Conservation (phyloP, 306 rosid species). For the Acacia crassicarpa region DNA sequence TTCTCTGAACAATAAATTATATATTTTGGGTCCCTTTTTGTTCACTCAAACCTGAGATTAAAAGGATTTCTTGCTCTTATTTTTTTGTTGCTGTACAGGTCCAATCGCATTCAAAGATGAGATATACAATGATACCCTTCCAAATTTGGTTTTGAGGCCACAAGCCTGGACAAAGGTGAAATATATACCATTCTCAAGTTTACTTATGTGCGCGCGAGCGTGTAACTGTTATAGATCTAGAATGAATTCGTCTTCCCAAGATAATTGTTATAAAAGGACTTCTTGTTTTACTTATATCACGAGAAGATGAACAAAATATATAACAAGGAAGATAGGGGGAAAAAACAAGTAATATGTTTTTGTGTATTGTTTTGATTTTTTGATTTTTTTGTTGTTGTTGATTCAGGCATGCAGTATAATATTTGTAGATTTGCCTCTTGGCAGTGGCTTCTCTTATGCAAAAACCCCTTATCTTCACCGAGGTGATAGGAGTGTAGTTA, state of each 20-base stretch:
- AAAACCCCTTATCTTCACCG: slow-evolving; percentile 10
- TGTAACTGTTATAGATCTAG: too few species aligned
- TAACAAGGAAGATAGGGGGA: not conserved
- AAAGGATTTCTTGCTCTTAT: not conserved
- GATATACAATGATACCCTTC: not conserved
- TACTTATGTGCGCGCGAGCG: too few species aligned
- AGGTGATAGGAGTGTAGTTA: slow-evolving; percentile 26
- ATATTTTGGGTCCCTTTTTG: not conserved
- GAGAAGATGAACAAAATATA: not conserved
- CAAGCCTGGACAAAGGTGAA: not conserved
- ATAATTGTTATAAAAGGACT: too few species aligned
- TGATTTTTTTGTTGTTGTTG: not conserved
- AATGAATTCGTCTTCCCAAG: not conserved
- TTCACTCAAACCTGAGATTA: not conserved
- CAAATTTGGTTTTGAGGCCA: not conserved
- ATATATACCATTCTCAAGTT: not conserved
- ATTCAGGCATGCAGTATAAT: slow-evolving; percentile 43
- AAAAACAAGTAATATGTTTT: too few species aligned
- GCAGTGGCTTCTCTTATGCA: slow-evolving; percentile 62
- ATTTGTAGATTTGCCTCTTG: slow-evolving; percentile 47
- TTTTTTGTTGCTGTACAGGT: not conserved
- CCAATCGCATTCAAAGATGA: not conserved
- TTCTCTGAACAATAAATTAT: not conserved
- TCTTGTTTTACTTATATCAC: not conserved
- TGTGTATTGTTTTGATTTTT: too few species aligned